phyloP scores from a whole-genome alignment of 2,329 filamentous ascomycete genomes.

The Aspergillus candidus region DNA sequence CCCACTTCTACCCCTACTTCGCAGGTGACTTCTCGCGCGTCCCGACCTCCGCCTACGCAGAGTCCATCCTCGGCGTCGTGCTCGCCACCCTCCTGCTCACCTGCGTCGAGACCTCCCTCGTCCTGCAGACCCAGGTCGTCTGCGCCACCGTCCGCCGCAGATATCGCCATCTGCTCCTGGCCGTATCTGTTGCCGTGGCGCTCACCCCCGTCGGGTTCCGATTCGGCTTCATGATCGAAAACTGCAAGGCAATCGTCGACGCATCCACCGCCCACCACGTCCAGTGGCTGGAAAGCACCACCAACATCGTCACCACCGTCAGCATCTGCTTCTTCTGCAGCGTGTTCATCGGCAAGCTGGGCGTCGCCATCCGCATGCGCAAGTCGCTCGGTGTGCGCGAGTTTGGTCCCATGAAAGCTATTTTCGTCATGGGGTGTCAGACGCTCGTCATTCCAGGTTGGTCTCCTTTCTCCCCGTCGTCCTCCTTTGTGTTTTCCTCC shows the following conservation, averaged over 20 bases:
- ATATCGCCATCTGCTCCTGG: conserved; percentile 43
- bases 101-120: conserved; percentile 53
- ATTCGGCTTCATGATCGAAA: conserved; percentile 47
- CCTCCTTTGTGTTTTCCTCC: background rate
- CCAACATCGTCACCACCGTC: conserved; percentile 48
- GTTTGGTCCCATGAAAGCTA: conserved; percentile 60
- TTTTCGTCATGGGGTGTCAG: conserved; percentile 63
- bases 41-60: conserved; percentile 37
- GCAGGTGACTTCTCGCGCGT: conserved; percentile 51
- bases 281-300: conserved; percentile 39
- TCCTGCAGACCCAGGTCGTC: conserved; percentile 59
- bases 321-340: conserved; percentile 58
- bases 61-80: conserved; percentile 45
- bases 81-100: conserved; percentile 49
- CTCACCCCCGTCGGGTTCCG: conserved; percentile 50
- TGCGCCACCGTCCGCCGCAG: conserved; percentile 45
- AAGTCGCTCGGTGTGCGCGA: conserved; percentile 52
- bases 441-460: conserved; percentile 60
- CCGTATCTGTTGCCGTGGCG: conserved; percentile 45
- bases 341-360: conserved; percentile 59
- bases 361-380: conserved; percentile 51
- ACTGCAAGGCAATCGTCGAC: conserved; percentile 37
- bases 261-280: conserved; percentile 22
- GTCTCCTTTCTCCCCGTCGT: background rate
- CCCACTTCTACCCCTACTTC: conserved; percentile 57